Percentiles rank a stretch among this genome's conserved stretches.
Evolutionary conservation across 2,329 filamentous ascomycete species (phyloP).

Genomic region (Clarireedia monteithiana): DNA sequence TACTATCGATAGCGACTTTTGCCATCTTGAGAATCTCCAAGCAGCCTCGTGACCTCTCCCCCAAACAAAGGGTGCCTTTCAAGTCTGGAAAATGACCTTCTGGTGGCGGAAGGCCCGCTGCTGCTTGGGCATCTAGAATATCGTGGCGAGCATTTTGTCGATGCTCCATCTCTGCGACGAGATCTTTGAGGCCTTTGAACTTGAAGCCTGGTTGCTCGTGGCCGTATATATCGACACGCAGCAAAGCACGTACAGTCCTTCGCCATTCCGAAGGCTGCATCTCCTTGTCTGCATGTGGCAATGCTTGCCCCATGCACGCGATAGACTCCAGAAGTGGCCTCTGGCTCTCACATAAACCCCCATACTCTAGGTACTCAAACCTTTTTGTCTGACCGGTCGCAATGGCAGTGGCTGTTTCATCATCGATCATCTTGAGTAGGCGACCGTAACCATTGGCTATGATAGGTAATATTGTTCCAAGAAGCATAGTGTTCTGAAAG

Average conservation of each 20-base stretch:
- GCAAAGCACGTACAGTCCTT: slow-evolving; percentile 42
- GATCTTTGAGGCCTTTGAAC: slow-evolving; percentile 46
- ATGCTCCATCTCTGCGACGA: slow-evolving; percentile 46
- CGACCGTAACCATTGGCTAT: slow-evolving; percentile 49
- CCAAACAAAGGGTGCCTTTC: slow-evolving; percentile 15
- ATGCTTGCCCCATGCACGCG: neutral
- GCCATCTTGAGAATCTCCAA: slow-evolving; percentile 47
- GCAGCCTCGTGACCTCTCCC: slow-evolving; percentile 36
- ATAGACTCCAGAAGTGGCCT: slow-evolving; percentile 8
- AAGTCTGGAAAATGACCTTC: neutral
- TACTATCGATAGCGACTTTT: slow-evolving; percentile 42
- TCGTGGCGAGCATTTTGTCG: slow-evolving; percentile 42
- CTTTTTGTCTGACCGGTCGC: slow-evolving; percentile 32
- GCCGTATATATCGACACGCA: slow-evolving; percentile 52
- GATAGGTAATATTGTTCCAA: slow-evolving; percentile 49
- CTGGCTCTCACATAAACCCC: slow-evolving; percentile 18
- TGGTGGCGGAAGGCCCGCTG: slow-evolving; percentile 30
- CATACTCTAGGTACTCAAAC: slow-evolving; percentile 25
- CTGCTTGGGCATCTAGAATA: slow-evolving; percentile 39
- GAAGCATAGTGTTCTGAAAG: slow-evolving; percentile 52
- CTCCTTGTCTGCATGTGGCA: slow-evolving; percentile 14
- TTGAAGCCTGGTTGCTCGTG: slow-evolving; percentile 26
- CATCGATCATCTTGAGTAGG: slow-evolving; percentile 48
- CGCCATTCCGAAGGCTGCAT: slow-evolving; percentile 49
- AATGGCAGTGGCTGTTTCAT: slow-evolving; percentile 39